Base-by-base conservation (phyloP, 2,329 filamentous ascomycete species). In the Stachybotrys chartarum region DNA sequence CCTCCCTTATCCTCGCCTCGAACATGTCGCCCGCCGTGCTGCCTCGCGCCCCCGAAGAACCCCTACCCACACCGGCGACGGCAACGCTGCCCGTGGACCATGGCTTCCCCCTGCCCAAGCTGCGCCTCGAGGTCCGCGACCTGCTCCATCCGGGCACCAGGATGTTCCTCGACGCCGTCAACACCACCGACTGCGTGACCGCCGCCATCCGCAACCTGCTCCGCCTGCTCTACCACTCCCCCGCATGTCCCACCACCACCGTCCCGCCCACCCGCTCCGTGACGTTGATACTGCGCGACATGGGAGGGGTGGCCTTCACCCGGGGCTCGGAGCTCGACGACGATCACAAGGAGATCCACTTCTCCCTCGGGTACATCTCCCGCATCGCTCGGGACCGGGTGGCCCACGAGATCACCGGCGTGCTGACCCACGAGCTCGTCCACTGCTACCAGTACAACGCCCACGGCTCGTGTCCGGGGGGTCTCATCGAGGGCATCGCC, bases 321-420 rank as follows among this genome's bases (percentile, higher is more conserved):
- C 91, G 83, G 0, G 89, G 90, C 59, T 82, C 77, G 10, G 87
- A 91, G 45, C 79, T 95, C 11, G 92, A 96, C 71, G 62, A 78
- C 58, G 88, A 94, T 66, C 91, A 96, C 77, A 97, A 97, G 68
- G 91, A 96, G 69, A 94, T 97, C 59, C 91, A 97, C 72, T 80
- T 97, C 70, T 91, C 85, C 16, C 82, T 93, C 1, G 74, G 79
- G 50, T 96, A 97, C 75, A 84, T 96, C 61, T 65, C 74, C 48
- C 63, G 67, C 50, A 75, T 83, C 59, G 63, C 78, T 0, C 51
- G 69, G 0, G 62, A 72, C 11, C 78, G 79, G 51, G 72, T 73
- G 12, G 59, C 67, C 30, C 64, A 78, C 45, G 91, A 97, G 73
- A 84, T 97, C 57, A 74, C 82, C 17, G 94, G 94, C 46, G 91